These are phyloP conservation scores for Coniochaeta hoffmannii DNA, from an alignment of 2,329 filamentous ascomycete species.

Conservation along the genomic window DNA sequence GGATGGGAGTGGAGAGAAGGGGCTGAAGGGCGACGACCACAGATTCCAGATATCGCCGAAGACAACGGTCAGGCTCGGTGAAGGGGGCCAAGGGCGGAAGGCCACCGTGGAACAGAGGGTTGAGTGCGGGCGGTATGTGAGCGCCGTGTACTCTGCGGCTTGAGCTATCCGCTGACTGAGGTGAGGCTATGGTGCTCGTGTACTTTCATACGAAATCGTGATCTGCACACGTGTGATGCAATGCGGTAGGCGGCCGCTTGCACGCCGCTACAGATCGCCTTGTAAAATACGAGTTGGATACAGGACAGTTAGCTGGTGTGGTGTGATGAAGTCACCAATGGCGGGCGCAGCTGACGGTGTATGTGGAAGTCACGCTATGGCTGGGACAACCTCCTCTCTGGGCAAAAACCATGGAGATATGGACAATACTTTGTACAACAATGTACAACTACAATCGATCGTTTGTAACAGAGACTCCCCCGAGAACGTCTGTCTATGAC, in stretches of 20 bases:
- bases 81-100: conserved; percentile 53
- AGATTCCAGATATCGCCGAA: conserved; percentile 75
- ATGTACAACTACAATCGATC: too few relatives aligned
- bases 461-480: too few relatives aligned
- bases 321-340: neutral
- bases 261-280: neutral
- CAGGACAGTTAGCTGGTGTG: neutral
- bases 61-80: conserved; percentile 58
- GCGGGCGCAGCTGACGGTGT: neutral
- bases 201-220: too few relatives aligned
- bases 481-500: too few relatives aligned
- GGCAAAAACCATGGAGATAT: neutral
- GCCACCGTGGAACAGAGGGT: conserved; percentile 78
- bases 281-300: neutral
- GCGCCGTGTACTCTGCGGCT: conserved; percentile 68
- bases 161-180: conserved; percentile 8
- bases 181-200: neutral
- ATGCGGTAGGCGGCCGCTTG: neutral
- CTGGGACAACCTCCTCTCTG: neutral
- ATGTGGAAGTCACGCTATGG: neutral
- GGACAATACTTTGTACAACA: neutral
- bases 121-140: conserved; percentile 77
- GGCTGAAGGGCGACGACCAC: conserved; percentile 56
- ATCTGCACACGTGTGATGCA: too few relatives aligned
- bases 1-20: conserved; percentile 53